Percentiles rank a stretch among this genome's conserved stretches.
These are phyloP conservation scores for Umbilicus rupestris DNA, from an alignment of 164 flowering plant genomes.

Conservation along the genomic window DNA sequence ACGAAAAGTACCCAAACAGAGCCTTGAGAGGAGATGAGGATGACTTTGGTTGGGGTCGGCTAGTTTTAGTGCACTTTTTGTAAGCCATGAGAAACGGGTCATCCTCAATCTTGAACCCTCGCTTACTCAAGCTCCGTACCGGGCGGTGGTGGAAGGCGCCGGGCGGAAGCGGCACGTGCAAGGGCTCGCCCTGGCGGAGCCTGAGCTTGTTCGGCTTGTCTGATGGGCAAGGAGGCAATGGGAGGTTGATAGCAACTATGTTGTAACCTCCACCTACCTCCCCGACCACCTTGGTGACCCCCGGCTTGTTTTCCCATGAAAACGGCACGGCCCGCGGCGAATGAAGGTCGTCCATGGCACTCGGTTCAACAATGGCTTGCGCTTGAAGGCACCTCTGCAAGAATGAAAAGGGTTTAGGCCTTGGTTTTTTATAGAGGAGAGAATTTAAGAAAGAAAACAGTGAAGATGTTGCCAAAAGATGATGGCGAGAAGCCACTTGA, in stretches of 20 bases:
- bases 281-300: conserved; percentile 17
- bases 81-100: conserved; percentile 42
- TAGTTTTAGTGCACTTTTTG: conserved; percentile 33
- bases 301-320: conserved; percentile 46
- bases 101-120: conserved; percentile 12
- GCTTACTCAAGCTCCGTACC: conserved; percentile 13
- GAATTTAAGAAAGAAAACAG: neutral
- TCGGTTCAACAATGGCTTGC: neutral
- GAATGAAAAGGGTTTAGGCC: neutral
- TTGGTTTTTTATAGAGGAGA: neutral
- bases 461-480: conserved; percentile 1
- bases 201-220: conserved; percentile 2
- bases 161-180: conserved; percentile 36
- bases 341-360: conserved; percentile 7
- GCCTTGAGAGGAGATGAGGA: conserved; percentile 8
- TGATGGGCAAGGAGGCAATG: conserved; percentile 30
- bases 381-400: no score
- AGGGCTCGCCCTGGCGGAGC: conserved; percentile 12
- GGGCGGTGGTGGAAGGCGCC: conserved; percentile 24
- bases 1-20: conserved; percentile 25
- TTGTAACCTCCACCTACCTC: neutral
- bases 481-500: neutral
- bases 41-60: neutral
- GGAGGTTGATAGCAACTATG: conserved; percentile 8
- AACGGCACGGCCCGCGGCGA: conserved; percentile 29